Percentiles rank a stretch among this genome's conserved stretches.
phyloP scores from a whole-genome alignment of 1,139 yeast genomes.

The Debaryomyces nepalensis region DNA sequence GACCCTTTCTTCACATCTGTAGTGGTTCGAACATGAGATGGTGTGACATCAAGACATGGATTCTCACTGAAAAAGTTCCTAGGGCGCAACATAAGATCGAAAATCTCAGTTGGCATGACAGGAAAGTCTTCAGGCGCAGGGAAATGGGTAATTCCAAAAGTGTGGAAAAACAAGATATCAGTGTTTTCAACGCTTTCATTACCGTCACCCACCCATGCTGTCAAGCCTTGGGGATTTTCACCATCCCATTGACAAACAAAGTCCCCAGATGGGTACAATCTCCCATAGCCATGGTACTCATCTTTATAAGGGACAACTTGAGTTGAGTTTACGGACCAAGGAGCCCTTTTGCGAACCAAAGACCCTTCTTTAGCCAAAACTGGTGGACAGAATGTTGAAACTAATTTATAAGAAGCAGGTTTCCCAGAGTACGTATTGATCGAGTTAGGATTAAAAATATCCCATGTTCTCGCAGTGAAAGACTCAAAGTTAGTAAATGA shows the following conservation, averaged over 20 bases:
- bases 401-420: conserved; percentile 77
- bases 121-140: conserved; percentile 93
- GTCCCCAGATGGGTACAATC: conserved; percentile 78
- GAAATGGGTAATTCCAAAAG: conserved; percentile 83
- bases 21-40: conserved; percentile 70
- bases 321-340: conserved; percentile 72
- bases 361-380: conserved; percentile 76
- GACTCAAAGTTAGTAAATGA: conserved; percentile 68
- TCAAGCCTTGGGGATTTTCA: conserved; percentile 70
- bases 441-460: conserved; percentile 70
- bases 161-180: conserved; percentile 75
- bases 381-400: conserved; percentile 76
- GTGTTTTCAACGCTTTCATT: conserved; percentile 64
- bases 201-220: conserved; percentile 76
- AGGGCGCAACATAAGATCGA: conserved; percentile 74
- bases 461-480: conserved; percentile 75
- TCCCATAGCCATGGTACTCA: conserved; percentile 53
- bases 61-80: conserved; percentile 77
- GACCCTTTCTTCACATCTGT: conserved; percentile 52
- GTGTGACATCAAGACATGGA: conserved; percentile 76
- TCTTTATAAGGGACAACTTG: conserved; percentile 73
- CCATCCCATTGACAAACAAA: conserved; percentile 84
- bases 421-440: conserved; percentile 71
- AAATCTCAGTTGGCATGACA: conserved; percentile 85
- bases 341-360: conserved; percentile 78